Conservation (phyloP, 163 green algal genomes). For the Picocystis sp. region DNA sequence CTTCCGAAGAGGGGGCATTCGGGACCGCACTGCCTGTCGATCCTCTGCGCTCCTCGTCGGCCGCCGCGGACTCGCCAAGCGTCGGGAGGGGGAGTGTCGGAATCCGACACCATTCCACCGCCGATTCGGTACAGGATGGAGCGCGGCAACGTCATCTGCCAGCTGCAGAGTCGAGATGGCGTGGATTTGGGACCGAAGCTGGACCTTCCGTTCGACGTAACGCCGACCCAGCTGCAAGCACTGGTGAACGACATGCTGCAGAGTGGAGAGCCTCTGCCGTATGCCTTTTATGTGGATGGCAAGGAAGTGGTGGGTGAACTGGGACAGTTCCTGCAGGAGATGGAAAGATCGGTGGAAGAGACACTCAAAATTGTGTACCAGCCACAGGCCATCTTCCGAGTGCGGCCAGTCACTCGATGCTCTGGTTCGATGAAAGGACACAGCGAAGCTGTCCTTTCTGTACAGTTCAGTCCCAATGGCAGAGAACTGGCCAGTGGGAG, state of each 20-base stretch:
- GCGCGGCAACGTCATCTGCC: too few relatives aligned
- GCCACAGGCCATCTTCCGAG: constrained; percentile 77
- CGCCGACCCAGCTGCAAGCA: constrained; percentile 58
- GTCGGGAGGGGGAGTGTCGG: too few relatives aligned
- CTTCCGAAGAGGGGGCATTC: too few relatives aligned
- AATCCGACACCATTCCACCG: too few relatives aligned
- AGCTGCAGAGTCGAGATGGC: too few relatives aligned
- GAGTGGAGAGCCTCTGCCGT: constrained; percentile 61
- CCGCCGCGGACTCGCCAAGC: too few relatives aligned
- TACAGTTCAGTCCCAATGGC: constrained; percentile 78
- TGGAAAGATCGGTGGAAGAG: constrained; percentile 59
- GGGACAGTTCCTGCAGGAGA: constrained; percentile 37
- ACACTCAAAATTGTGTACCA: constrained; percentile 61
- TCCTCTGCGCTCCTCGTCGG: too few relatives aligned
- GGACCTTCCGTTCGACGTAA: constrained; percentile 65
- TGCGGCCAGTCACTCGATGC: constrained; percentile 77
- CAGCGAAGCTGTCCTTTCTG: constrained; percentile 70
- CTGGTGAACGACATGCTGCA: constrained; percentile 73
- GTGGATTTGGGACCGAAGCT: constrained; percentile 47
- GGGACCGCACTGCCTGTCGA: too few relatives aligned
- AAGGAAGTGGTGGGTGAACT: constrained; percentile 50
- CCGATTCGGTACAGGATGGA: too few relatives aligned
- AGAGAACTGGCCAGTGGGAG: constrained; percentile 63
- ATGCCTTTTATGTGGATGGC: constrained; percentile 77
- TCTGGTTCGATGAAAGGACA: constrained; percentile 77